Evolutionary conservation across 2,329 filamentous ascomycete species (phyloP).

Genomic region (Paecilomyces variotii): DNA sequence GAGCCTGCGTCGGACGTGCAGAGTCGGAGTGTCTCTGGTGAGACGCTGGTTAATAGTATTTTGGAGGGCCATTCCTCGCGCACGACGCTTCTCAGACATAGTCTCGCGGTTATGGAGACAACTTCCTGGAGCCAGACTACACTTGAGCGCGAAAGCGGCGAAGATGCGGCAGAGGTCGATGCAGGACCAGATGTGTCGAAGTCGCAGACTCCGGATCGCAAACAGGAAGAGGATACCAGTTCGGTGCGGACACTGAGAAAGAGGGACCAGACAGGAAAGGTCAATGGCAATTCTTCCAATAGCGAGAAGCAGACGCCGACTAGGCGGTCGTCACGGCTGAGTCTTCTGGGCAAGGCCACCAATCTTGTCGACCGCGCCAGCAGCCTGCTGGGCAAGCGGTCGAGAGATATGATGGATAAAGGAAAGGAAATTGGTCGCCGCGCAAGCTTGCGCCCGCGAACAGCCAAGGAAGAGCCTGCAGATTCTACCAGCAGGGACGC

Average conservation of each 20-base stretch:
- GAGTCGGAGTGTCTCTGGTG: slow-evolving; percentile 18
- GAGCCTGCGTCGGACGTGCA: slow-evolving; percentile 16
- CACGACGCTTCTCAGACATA: slow-evolving; percentile 29
- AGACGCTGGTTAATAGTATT: slow-evolving; percentile 35
- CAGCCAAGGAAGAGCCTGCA: slow-evolving; percentile 16
- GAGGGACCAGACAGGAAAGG: slow-evolving; percentile 14
- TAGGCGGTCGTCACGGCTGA: slow-evolving; percentile 38
- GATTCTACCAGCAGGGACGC: slow-evolving; percentile 15
- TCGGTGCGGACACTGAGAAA: slow-evolving; percentile 9
- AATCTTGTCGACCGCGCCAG: slow-evolving; percentile 40
- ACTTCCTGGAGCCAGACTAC: slow-evolving; percentile 23
- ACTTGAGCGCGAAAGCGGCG: slow-evolving; percentile 26
- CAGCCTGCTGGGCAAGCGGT: slow-evolving; percentile 53
- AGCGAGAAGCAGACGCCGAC: slow-evolving; percentile 18
- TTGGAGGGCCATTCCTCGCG: slow-evolving; percentile 26
- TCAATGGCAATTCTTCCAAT: slow-evolving; percentile 16
- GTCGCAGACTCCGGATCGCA: neutral
- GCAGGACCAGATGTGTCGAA: neutral
- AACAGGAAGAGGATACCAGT: slow-evolving; percentile 1
- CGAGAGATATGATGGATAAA: slow-evolving; percentile 48
- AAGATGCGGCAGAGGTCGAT: slow-evolving; percentile 16
- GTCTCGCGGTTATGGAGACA: slow-evolving; percentile 34
- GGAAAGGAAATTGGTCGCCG: slow-evolving; percentile 48
- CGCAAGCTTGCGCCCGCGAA: slow-evolving; percentile 51
- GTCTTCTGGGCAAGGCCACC: slow-evolving; percentile 36